A percentile compares a stretch with the other conserved stretches of the same genome.
These are phyloP conservation scores for Penicillium corylophilum DNA, from an alignment of 2,329 filamentous ascomycete genomes.

Conservation along the genomic window DNA sequence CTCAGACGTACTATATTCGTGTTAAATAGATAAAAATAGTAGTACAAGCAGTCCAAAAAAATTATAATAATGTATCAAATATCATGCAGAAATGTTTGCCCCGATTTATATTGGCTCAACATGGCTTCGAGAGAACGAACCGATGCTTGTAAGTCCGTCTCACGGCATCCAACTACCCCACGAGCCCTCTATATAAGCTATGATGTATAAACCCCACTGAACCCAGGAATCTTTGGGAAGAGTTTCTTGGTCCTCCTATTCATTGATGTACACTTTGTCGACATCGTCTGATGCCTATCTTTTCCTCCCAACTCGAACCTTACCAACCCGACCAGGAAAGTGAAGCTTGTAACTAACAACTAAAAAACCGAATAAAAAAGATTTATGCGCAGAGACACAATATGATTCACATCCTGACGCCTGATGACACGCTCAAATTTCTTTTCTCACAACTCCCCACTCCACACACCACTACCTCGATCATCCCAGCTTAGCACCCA, in stretches of 20 bases:
- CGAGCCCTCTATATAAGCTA: neutral
- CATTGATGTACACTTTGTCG: slow-evolving; percentile 14
- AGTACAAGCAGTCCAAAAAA: neutral
- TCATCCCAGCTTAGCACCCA: slow-evolving; percentile 13
- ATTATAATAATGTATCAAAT: neutral
- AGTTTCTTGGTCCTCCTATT: slow-evolving; percentile 7
- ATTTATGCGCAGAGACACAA: neutral
- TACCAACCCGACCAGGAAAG: neutral
- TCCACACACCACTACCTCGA: neutral
- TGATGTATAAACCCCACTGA: slow-evolving; percentile 12
- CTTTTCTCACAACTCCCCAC: neutral
- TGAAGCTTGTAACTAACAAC: neutral
- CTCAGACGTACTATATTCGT: neutral
- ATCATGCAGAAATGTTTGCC: neutral
- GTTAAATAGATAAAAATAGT: neutral
- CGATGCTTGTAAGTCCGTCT: neutral
- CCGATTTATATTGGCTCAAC: neutral
- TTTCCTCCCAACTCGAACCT: neutral
- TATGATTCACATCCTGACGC: too few relatives aligned
- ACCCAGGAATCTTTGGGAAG: neutral
- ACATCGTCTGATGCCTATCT: slow-evolving; percentile 13
- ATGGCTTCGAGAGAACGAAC: neutral
- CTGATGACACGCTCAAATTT: neutral
- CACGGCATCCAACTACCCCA: neutral
- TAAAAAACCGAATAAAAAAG: too few relatives aligned